Conservation (phyloP, 2,329 filamentous ascomycete species). For the Neonectria punicea region DNA sequence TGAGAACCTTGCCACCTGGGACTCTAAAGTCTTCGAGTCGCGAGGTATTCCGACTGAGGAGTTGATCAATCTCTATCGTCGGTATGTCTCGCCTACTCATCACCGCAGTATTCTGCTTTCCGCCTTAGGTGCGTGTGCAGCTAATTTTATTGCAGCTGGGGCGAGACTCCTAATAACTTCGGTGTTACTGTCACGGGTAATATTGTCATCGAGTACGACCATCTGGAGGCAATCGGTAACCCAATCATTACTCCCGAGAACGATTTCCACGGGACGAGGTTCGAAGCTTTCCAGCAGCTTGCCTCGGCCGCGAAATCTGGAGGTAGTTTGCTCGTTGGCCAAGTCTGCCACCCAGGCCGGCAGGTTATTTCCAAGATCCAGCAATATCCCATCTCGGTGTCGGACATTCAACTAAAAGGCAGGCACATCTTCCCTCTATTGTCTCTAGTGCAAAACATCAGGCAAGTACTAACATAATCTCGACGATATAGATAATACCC, state of each 20-base stretch:
- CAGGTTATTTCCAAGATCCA: not conserved
- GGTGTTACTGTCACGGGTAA: not conserved
- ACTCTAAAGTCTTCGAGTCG: constrained; percentile 27
- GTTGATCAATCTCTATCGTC: constrained; percentile 26
- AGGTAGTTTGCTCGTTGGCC: not conserved
- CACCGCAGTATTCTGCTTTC: not conserved
- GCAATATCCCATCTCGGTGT: not conserved
- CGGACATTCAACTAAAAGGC: not conserved
- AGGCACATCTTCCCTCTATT: not conserved
- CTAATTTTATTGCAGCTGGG: not conserved
- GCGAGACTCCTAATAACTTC: not conserved
- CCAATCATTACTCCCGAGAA: not conserved
- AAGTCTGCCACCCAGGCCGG: not conserved
- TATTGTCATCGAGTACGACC: not conserved
- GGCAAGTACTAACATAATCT: not conserved
- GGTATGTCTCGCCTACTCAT: constrained; percentile 20
- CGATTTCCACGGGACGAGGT: not conserved
- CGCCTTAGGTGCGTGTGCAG: not conserved
- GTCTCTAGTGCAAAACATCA: not conserved
- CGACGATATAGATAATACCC: not conserved
- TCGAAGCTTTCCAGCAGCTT: not conserved
- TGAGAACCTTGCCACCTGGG: constrained; percentile 30
- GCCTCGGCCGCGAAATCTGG: not conserved
- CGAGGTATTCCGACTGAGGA: constrained; percentile 30
- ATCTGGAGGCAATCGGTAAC: not conserved